Base-by-base conservation (phyloP, 202 grass and related monocot species). In the Brachypodium distachyon region DNA sequence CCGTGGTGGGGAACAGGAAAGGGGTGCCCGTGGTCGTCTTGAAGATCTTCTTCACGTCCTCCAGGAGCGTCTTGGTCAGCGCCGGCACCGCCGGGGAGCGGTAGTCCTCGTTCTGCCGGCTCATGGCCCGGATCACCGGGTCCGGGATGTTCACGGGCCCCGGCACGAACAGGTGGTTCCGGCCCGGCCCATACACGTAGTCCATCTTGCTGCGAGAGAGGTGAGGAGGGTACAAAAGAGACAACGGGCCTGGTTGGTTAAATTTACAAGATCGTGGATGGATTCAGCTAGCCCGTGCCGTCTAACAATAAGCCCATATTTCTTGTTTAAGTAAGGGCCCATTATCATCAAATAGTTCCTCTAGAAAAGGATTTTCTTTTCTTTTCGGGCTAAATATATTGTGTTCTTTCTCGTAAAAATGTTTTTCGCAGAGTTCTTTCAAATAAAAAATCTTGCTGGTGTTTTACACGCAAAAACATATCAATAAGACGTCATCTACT, bases 1-100 rank as follows among this genome's bases (percentile, higher is more conserved):
- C 94, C 2, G 91, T 98, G n/a, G 96, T 98, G 4, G 96, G 96
- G 77, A 98, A 92, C 13, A 95, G 31, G 82, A 95, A 98, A 4
- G 87, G 78, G 36, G 89, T 95, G 51, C 89, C 96, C 1, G 77
- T 80, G 16, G 91, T 95, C 21, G 91, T 98, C 84, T 98, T 98
- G 83, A 98, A 98, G 82, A 98, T 94, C 66, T 92, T 86, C 80
- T 98, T 98, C 18, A 98, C 83, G 78, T 98, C 96, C 64, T 98
- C 89, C 17, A 98, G 77, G 40, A 98, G 87, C 39, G 62, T 83
- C 86, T 92, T 95, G 64, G 96, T 98, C 4, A 98, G 77, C 6
- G 87, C 89, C 0, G 89, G 91, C 16, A 98, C 52, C 1, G 96
- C 96, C 25, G 91, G 96, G 9, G 91, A 98, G 42, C 96, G 89